These are phyloP conservation scores for Didymella pinodella DNA, from an alignment of 2,329 filamentous ascomycete species.

Conservation along the genomic window DNA sequence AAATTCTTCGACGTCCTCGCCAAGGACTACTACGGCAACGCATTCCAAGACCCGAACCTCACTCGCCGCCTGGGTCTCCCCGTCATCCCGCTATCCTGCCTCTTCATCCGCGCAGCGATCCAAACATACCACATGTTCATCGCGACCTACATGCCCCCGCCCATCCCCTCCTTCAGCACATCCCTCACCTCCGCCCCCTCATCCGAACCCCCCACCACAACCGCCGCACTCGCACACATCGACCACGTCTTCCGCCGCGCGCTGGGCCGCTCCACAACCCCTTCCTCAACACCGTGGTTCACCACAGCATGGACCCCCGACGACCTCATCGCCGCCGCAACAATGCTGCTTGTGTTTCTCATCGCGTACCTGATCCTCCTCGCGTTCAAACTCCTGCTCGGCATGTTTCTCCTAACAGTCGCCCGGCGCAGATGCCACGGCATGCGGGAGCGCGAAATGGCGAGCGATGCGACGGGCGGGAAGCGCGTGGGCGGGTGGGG, in stretches of 20 bases:
- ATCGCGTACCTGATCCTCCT: slow-evolving; percentile 85
- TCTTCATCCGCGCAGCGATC: slow-evolving; percentile 92
- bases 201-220: slow-evolving; percentile 67
- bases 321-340: slow-evolving; percentile 75
- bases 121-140: slow-evolving; percentile 99
- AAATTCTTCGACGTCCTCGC: slow-evolving; percentile 91
- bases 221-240: slow-evolving; percentile 79
- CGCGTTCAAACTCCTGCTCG: slow-evolving; percentile 80
- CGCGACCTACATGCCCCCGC: slow-evolving; percentile 81
- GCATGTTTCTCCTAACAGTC: slow-evolving; percentile 84
- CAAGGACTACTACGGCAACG: slow-evolving; percentile 98
- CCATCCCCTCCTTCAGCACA: slow-evolving; percentile 71
- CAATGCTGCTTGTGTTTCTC: slow-evolving; percentile 87
- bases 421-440: slow-evolving; percentile 78
- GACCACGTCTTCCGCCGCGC: slow-evolving; percentile 80
- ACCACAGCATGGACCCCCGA: slow-evolving; percentile 67
- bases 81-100: slow-evolving; percentile 88
- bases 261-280: slow-evolving; percentile 68
- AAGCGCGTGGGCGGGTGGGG: slow-evolving; percentile 83
- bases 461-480: slow-evolving; percentile 69
- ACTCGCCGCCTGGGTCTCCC: slow-evolving; percentile 89
- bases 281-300: slow-evolving; percentile 42
- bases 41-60: slow-evolving; percentile 88
- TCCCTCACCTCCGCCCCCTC: slow-evolving; percentile 67
- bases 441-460: slow-evolving; percentile 75